These are phyloP conservation scores for Daedaleopsis nitida DNA, from an alignment of 768 basidiomycete species.

Conservation along the genomic window DNA sequence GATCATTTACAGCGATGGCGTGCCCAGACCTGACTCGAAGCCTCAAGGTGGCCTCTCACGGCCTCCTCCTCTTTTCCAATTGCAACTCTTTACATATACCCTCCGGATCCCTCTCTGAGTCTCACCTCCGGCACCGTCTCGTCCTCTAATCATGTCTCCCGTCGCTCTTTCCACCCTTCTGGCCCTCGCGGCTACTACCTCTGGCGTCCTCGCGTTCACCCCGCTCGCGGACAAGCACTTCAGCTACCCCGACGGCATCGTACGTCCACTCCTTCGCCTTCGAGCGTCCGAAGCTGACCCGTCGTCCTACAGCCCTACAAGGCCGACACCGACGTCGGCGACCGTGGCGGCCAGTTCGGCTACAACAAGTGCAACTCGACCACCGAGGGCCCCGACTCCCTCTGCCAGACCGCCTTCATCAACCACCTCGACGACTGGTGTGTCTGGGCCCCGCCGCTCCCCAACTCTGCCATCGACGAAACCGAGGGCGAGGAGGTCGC, in stretches of 20 bases:
- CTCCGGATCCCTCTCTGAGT: no score
- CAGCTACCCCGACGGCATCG: constrained; percentile 26
- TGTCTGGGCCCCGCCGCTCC: constrained; percentile 58
- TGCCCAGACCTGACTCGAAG: no score
- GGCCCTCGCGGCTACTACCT: constrained; percentile 30
- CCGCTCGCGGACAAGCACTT: constrained; percentile 33
- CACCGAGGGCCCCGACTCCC: constrained; percentile 58
- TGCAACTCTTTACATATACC: no score
- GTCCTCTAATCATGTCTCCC: constrained; percentile 29
- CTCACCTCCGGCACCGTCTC: no score
- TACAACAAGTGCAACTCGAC: constrained; percentile 72
- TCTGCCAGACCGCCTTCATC: constrained; percentile 71
- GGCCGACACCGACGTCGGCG: constrained; percentile 40
- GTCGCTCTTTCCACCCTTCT: constrained; percentile 39
- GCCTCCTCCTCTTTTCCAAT: no score
- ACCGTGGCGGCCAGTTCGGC: constrained; percentile 60
- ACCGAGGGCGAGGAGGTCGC: constrained; percentile 73
- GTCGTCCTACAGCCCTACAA: constrained; percentile 46
- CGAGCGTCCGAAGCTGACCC: no score
- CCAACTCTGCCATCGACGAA: constrained; percentile 58
- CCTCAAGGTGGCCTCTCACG: no score
- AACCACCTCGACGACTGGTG: constrained; percentile 70
- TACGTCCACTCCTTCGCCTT: constrained; percentile 6
- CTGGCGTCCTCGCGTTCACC: constrained; percentile 26
- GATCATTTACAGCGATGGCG: no score